Percentiles rank a stretch among this genome's conserved stretches.
phyloP scores from a whole-genome alignment of 805 yeast species.

The Huiozyma naganishii region DNA sequence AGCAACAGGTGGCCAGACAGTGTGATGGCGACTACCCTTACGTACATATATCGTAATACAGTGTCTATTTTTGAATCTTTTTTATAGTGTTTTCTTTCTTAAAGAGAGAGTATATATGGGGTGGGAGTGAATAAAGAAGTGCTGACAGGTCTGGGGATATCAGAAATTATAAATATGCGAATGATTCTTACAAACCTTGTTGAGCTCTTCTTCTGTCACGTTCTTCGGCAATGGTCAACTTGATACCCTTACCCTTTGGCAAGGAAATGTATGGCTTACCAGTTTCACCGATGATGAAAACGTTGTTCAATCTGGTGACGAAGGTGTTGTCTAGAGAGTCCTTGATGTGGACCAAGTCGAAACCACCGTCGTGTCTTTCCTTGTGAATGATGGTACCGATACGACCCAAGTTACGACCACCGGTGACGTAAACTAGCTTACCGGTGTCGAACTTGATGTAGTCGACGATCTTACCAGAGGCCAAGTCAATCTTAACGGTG shows the following conservation, averaged over 20 bases:
- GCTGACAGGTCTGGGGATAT: not conserved
- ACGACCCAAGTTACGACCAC: conserved; percentile 98
- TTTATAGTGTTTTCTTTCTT: too few relatives aligned
- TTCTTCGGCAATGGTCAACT: conserved; percentile 91
- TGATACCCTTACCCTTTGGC: conserved; percentile 99
- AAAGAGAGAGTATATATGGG: too few relatives aligned
- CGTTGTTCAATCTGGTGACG: conserved; percentile 90
- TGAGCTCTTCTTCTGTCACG: conserved; percentile 96
- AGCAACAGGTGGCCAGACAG: too few relatives aligned
- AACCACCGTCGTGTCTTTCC: conserved; percentile 97
- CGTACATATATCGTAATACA: too few relatives aligned
- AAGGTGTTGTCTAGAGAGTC: conserved; percentile 89
- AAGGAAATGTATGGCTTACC: conserved; percentile 88
- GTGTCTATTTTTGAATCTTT: too few relatives aligned
- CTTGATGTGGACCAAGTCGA: conserved; percentile 94
- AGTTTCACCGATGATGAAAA: conserved; percentile 91
- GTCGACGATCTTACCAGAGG: conserved; percentile 86
- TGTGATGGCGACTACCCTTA: too few relatives aligned
- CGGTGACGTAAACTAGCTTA: conserved; percentile 84
- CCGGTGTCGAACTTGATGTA: conserved; percentile 90
- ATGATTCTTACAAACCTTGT: conserved; percentile 6
- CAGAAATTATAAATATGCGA: not conserved
- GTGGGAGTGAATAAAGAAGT: too few relatives aligned
- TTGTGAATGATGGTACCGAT: conserved; percentile 93
- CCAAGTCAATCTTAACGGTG: conserved; percentile 94